These are phyloP conservation scores for Coemansia sp. DNA, from an alignment of 192 early-diverging fungal species.

Conservation along the genomic window DNA sequence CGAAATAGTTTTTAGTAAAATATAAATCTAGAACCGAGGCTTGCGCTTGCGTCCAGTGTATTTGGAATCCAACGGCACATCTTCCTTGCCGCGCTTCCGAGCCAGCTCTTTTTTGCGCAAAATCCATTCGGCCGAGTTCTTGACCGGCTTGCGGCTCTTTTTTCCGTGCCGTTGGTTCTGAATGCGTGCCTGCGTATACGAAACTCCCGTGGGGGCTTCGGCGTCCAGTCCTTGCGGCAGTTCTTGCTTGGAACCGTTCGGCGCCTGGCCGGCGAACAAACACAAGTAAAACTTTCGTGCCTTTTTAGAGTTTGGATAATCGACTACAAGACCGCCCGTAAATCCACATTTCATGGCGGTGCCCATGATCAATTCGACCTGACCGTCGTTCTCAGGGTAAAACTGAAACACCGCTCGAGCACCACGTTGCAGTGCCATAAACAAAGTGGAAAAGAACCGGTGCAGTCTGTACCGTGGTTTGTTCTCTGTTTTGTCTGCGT, in stretches of 20 bases:
- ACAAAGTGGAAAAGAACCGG: constrained; percentile 91
- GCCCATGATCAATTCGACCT: constrained; percentile 89
- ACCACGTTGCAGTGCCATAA: constrained; percentile 82
- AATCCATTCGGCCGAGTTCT: constrained; percentile 84
- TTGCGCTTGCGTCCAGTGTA: constrained; percentile 94
- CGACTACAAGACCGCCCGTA: constrained; percentile 90
- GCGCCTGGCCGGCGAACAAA: constrained; percentile 86
- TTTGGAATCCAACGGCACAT: constrained; percentile 83
- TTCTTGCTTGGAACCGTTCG: constrained; percentile 36
- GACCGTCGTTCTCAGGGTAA: constrained; percentile 94
- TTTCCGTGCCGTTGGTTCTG: constrained; percentile 29
- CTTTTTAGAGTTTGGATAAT: constrained; percentile 95
- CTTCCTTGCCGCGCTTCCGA: constrained; percentile 72
- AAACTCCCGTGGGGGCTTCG: constrained; percentile 20
- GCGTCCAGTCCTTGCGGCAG: constrained; percentile 40
- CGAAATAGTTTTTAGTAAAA: constrained; percentile 6
- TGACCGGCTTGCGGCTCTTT: constrained; percentile 60
- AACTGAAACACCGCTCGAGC: constrained; percentile 98
- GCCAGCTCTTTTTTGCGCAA: constrained; percentile 86
- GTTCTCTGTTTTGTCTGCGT: constrained; percentile 91
- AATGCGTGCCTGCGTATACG: constrained; percentile 44
- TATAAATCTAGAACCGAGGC: constrained; percentile 68
- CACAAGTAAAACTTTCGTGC: constrained; percentile 97
- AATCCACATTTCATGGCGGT: constrained; percentile 90
- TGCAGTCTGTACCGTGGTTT: constrained; percentile 77